A percentile compares a stretch with the other conserved stretches of the same genome.
phyloP scores from a whole-genome alignment of 257 asterid genomes.

The Nicotiana paniculata region DNA sequence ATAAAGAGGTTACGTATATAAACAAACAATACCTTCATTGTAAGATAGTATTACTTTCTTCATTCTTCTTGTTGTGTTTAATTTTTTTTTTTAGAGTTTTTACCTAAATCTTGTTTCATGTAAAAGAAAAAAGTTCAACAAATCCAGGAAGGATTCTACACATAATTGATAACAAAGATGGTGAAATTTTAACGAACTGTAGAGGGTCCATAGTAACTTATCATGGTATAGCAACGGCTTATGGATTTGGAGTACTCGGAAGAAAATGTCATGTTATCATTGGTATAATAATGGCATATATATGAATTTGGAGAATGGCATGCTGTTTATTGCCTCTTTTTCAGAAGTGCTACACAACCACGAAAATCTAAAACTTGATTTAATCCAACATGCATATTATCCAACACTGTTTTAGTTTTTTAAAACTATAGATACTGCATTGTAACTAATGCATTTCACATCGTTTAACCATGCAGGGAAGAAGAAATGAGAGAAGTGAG shows the following conservation, averaged over 20 bases:
- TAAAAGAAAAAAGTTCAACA: background rate
- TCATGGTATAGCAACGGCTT: background rate
- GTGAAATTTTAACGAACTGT: background rate
- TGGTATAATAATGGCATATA: background rate
- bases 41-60: background rate
- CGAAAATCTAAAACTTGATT: background rate
- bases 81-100: background rate
- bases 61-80: background rate
- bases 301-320: background rate
- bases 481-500: slow-evolving; percentile 59
- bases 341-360: background rate
- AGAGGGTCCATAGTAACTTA: background rate
- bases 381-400: background rate
- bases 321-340: background rate
- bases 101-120: background rate
- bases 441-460: background rate
- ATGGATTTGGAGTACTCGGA: background rate
- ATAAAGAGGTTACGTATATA: background rate
- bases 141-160: background rate
- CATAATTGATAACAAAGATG: no score
- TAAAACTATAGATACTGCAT: background rate
- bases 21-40: background rate
- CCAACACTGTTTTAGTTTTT: background rate
- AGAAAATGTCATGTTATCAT: background rate
- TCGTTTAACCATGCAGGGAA: slow-evolving; percentile 41